Base-by-base conservation (phyloP, 176 grass and related monocot species). In the Triticum urartu region DNA sequence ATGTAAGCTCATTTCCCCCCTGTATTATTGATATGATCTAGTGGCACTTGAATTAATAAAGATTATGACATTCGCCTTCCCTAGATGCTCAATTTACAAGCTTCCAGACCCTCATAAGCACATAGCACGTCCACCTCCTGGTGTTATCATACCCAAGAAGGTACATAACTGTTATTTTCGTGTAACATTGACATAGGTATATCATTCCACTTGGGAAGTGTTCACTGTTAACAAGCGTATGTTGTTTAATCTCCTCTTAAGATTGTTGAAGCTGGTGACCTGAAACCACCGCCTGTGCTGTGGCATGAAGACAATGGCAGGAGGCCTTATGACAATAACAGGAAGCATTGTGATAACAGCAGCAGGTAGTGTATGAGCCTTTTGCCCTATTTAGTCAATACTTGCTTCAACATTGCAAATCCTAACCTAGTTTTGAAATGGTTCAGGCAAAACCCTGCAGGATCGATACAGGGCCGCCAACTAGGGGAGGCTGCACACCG, bases 261-360 rank as follows among this genome's bases (percentile, higher is more conserved):
- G 97, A 89, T 7, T 79, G 94, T 99, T 45, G 93, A 90, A 83
- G 83, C 97, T 11, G 54, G 87, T 82, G 97, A 99, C 84, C 85
- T 99, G 63, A 99, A 99, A 73, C 97, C 97, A 28, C 97, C 94
- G 20, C 97, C 97, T 77, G 87, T 87, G 85, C 83, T 99, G 56
- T 99, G 97, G 97, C 97, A 99, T 75, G 97, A 99, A 90, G 97
- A 96, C 45, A 96, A 24, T 75, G 92, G 94, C 71, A 90, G 97
- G 79, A 93, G 84, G 82, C 92, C 88, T 75, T 69, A 78, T 89
- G 85, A 90, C 65, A 89, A 94, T 84, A 90, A 33, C 54, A 92
- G 92, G 79, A 94, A 65, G 71, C 87, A 85, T 67, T 71, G 63
- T 91, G 87, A 92, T 74, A 88, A 94, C 88, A 90, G 79, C 62